Evolutionary conservation across 768 basidiomycete species (phyloP).

Genomic region (Plicaturopsis crispa): DNA sequence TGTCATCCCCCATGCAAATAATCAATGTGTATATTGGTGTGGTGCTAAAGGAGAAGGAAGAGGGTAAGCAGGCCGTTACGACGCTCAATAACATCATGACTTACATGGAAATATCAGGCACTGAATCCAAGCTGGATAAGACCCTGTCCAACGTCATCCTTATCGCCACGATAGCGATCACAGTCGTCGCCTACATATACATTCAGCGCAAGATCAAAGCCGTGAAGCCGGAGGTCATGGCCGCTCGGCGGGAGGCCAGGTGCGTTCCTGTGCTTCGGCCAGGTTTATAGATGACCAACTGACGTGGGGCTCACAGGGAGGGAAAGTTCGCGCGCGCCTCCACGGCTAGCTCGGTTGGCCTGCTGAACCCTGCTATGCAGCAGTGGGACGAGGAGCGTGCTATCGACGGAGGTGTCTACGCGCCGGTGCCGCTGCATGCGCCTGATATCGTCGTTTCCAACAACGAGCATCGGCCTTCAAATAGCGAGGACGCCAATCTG

Average conservation of each 20-base stretch:
- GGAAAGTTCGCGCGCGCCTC: constrained; percentile 36
- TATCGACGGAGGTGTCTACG: too few relatives aligned
- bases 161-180: constrained; percentile 61
- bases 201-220: constrained; percentile 66
- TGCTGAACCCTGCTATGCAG: too few relatives aligned
- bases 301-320: constrained; percentile 42
- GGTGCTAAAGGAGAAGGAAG: constrained; percentile 46
- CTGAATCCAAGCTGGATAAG: constrained; percentile 21
- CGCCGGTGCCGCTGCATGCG: too few relatives aligned
- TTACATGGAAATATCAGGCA: constrained; percentile 25
- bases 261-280: constrained; percentile 17
- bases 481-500: too few relatives aligned
- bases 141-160: constrained; percentile 67
- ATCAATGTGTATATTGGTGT: constrained; percentile 89
- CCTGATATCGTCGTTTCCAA: too few relatives aligned
- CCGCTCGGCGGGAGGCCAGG: constrained; percentile 65
- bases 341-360: too few relatives aligned
- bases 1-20: constrained; percentile 90
- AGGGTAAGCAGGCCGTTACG: constrained; percentile 15
- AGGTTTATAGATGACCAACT: constrained; percentile 4
- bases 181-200: constrained; percentile 77
- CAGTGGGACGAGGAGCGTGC: too few relatives aligned
- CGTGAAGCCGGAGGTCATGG: constrained; percentile 60
- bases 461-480: too few relatives aligned
- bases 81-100: constrained; percentile 15